These are phyloP conservation scores for Cardiospermum halicacabum DNA, from an alignment of 345 rosid species.

Conservation along the genomic window DNA sequence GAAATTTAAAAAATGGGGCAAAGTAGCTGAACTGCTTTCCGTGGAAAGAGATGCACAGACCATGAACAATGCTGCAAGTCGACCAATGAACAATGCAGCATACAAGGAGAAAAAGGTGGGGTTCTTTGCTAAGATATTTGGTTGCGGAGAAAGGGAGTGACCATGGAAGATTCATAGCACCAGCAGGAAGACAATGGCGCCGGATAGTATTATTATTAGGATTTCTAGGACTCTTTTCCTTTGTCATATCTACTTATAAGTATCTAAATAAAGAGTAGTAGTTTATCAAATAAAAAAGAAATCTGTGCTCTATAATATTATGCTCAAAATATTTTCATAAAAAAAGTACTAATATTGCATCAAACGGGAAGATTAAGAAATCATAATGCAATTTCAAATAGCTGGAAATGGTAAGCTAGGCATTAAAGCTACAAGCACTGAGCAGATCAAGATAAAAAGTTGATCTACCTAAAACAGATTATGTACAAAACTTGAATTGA, in stretches of 20 bases:
- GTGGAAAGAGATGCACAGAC: neutral
- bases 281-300: no score
- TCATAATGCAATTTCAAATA: neutral
- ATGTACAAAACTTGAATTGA: constrained; percentile 7
- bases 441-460: neutral
- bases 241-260: no score
- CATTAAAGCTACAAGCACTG: neutral
- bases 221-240: no score
- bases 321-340: no score
- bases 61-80: neutral
- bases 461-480: neutral
- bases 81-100: neutral
- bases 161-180: neutral
- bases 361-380: neutral
- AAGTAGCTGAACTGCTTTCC: constrained; percentile 8
- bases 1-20: constrained; percentile 10
- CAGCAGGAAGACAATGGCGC: neutral
- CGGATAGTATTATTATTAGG: constrained; percentile 14
- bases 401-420: neutral
- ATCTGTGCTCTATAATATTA: no score
- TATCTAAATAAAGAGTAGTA: no score
- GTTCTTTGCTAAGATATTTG: constrained; percentile 1
- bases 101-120: neutral
- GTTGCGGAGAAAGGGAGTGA: neutral
- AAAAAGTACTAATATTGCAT: neutral